Evolutionary conservation across 192 early-diverging fungal species (phyloP).

Genomic region (Dispira simplex): DNA sequence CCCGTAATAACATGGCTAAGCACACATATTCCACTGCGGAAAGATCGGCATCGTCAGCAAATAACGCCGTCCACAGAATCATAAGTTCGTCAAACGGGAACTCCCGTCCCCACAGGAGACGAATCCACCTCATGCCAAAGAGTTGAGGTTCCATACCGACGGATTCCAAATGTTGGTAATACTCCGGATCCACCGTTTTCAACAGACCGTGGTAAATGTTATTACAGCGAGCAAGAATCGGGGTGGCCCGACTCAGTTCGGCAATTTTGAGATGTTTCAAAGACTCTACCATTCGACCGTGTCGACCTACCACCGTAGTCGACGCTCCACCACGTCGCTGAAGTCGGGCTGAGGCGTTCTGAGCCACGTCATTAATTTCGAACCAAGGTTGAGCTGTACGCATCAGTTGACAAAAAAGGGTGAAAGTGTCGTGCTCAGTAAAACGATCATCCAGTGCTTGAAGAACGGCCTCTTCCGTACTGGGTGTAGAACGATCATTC

Average conservation of each 20-base stretch:
- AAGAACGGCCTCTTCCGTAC: constrained; percentile 17
- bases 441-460: constrained; percentile 49
- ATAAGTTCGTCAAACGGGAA: constrained; percentile 54
- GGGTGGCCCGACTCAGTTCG: constrained; percentile 18
- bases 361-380: constrained; percentile 48
- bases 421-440: constrained; percentile 77
- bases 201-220: constrained; percentile 58
- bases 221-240: constrained; percentile 62
- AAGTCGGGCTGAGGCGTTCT: constrained; percentile 11
- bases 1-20: constrained; percentile 51
- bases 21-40: constrained; percentile 72
- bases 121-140: constrained; percentile 87
- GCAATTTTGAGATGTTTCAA: not conserved
- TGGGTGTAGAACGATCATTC: too few relatives aligned
- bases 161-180: constrained; percentile 47
- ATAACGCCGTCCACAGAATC: constrained; percentile 81
- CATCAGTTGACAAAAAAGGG: constrained; percentile 76
- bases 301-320: not conserved
- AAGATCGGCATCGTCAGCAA: constrained; percentile 64
- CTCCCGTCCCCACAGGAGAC: constrained; percentile 85
- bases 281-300: not conserved
- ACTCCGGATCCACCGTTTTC: constrained; percentile 45
- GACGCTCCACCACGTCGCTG: constrained; percentile 11
- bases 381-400: constrained; percentile 67
- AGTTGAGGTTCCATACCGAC: constrained; percentile 87